These are phyloP conservation scores for Pythium guiyangense DNA, from an alignment of 352 stramenopile species.

Conservation along the genomic window DNA sequence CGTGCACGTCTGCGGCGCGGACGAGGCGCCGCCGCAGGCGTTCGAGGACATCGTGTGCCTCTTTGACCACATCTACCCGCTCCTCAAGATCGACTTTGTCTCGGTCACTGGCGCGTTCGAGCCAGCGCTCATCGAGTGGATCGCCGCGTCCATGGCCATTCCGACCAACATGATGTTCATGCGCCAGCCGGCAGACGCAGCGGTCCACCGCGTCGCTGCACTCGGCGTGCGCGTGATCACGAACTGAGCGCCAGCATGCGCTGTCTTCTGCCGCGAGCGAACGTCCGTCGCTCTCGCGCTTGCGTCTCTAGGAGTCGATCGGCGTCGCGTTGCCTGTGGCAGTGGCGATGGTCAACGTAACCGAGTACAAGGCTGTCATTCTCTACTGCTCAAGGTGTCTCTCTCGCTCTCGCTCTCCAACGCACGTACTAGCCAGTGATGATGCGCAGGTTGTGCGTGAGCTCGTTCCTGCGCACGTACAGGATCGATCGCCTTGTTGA, in stretches of 20 bases:
- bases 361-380: no score
- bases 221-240: slow-evolving; percentile 73
- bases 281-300: no score
- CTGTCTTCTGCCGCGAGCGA: no score
- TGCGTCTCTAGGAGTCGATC: no score
- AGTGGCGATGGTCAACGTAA: no score
- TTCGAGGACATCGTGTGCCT: slow-evolving; percentile 40
- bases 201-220: slow-evolving; percentile 59
- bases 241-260: no score
- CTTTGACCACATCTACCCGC: slow-evolving; percentile 86
- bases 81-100: slow-evolving; percentile 79
- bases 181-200: slow-evolving; percentile 53
- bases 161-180: slow-evolving; percentile 82
- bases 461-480: slow-evolving; percentile 82
- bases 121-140: slow-evolving; percentile 68
- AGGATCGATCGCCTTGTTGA: slow-evolving; percentile 90
- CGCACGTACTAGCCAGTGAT: slow-evolving; percentile 64
- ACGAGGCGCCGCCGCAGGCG: slow-evolving; percentile 20
- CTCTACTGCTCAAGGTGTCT: no score
- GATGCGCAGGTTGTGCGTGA: slow-evolving; percentile 76
- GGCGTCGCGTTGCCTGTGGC: no score
- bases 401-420: no score
- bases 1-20: slow-evolving; percentile 56
- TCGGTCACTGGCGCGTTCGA: slow-evolving; percentile 49
- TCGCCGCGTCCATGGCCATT: slow-evolving; percentile 56